Evolutionary conservation across 441 rosid species (phyloP), one percentile per base, ranked within the genome.

Genomic region (Erodium trifolium): DNA sequence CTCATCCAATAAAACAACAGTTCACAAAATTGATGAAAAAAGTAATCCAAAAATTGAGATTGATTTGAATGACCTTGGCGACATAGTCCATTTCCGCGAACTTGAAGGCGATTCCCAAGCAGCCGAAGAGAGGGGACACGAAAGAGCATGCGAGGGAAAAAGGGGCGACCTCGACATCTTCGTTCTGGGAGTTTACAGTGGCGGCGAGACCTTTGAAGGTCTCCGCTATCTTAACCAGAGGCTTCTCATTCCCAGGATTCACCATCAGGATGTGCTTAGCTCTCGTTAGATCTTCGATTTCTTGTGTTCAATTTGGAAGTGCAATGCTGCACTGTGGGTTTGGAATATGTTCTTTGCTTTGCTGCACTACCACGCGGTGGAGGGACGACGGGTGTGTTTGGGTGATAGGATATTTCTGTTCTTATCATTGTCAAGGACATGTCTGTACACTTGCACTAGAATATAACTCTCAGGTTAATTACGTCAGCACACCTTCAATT

Each of bases 11-110:
- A 23, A 23, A 23, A 23, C 27, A 23, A 23, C 27, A 23, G 27
- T 23, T 23, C 27, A 23, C 27, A 23, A 23, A 23, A 23, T 23
- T 23, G 27, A 23, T 23, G 27, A 23, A 23, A 23, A 23, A 23
- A 23, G 2, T 2, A 23, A 23, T 23, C 27, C 27, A 23, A 23
- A 23, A 23, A 23, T n/a, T 51, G 6, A 51, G 16, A 51, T 12
- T n/a, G 57, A 51, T 13, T 51, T 14, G 57, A 4, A 12, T 12
- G 39, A 92, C 96, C 93, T 93, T 89, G 71, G 97, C 89, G 13
- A 91, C 95, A 45, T 89, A 93, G 73, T 93, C 97, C 93, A 84
- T 83, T 77, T 93, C 96, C 0, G 95, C 99, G 70, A 93, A 93
- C 80, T 89, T 93, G 83, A 93, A 93, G 71, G 98, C 96, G 70